Conservation (phyloP, 495 filamentous ascomycete species). For the Hypoxylon rickii region DNA sequence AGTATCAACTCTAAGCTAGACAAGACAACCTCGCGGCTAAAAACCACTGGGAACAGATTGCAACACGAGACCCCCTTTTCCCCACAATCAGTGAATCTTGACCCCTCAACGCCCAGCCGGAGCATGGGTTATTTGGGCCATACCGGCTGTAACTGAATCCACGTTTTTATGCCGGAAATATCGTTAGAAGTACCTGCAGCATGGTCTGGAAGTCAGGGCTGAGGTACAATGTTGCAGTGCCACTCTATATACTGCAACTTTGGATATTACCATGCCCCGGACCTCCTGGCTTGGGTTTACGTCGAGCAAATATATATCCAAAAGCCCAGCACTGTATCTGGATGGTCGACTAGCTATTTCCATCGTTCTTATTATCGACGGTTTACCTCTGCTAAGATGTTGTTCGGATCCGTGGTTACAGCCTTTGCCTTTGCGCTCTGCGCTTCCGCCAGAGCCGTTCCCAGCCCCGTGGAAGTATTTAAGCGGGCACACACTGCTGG, state of each 20-base stretch:
- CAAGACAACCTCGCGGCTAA: constrained; percentile 28
- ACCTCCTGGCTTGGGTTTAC: constrained; percentile 6
- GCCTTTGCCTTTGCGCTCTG: constrained; percentile 38
- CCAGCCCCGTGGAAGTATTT: constrained; percentile 42
- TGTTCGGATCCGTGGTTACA: constrained; percentile 33
- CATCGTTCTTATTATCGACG: too few species aligned
- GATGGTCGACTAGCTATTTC: not conserved
- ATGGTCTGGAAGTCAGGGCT: constrained; percentile 20
- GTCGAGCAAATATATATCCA: constrained; percentile 1
- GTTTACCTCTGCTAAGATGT: too few species aligned
- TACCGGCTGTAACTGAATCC: not conserved
- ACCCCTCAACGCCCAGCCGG: constrained; percentile 35
- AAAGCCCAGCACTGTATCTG: not conserved
- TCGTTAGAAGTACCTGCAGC: constrained; percentile 4
- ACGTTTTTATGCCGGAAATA: constrained; percentile 9
- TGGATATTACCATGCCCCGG: constrained; percentile 21
- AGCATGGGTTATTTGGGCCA: constrained; percentile 17
- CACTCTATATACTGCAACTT: constrained; percentile 12
- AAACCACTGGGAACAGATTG: not conserved
- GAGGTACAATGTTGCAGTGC: constrained; percentile 12
- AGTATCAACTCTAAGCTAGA: too few species aligned
- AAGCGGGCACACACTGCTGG: constrained; percentile 45
- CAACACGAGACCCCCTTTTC: constrained; percentile 12
- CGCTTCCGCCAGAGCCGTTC: constrained; percentile 38
- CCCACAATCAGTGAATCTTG: constrained; percentile 3